Base-by-base conservation (phyloP, 1,139 yeast species). In the Debaryomyces coudertii region DNA sequence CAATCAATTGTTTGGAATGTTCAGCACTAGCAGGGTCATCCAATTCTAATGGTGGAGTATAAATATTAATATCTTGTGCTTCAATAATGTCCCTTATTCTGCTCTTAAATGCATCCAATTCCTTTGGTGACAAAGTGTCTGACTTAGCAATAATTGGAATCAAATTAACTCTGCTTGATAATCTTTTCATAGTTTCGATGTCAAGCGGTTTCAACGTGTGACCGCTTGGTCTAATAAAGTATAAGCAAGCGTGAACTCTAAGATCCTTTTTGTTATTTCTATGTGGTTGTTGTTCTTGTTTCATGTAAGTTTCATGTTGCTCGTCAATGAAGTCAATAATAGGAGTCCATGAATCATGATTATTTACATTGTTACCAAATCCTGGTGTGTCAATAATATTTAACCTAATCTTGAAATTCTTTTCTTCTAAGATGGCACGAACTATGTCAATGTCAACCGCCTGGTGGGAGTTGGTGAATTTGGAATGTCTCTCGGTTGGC, bases 331-430 rank as follows among this genome's bases (percentile, higher is more conserved):
- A 93, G 65, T 92, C 97, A 49, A 90, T 80, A 57, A 95, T 85
- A 34, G 97, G 93, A 56, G 87, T 87, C 97, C 97, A 95, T 45
- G 96, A 82, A 62, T 89, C 93, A 59, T 80, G 83, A 71, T 93
- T 93, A 75, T 93, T 87, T 58, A 93, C 95, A 65, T 90, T 90
- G 69, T 92, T 97, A 52, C 99, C 99, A 64, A 93, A 90, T 1
- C 99, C 99, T 14, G 99, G 99, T 7, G 99, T 93, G 68, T 93
- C 99, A 58, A 95, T 83, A 50, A 93, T 79, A 61, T 93, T 93
- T 54, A 95, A 80, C 52, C 95, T 82, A 57, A 93, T 79, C 59
- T 80, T 82, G 73, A 93, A 93, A 63, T 87, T 88, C 70, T 90
- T 89, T 65, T 95, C 99, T 66, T 92, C 97, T 56, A 95, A 78